phyloP scores from a whole-genome alignment of 2,329 filamentous ascomycete genomes.

The Fusarium irregulare region DNA sequence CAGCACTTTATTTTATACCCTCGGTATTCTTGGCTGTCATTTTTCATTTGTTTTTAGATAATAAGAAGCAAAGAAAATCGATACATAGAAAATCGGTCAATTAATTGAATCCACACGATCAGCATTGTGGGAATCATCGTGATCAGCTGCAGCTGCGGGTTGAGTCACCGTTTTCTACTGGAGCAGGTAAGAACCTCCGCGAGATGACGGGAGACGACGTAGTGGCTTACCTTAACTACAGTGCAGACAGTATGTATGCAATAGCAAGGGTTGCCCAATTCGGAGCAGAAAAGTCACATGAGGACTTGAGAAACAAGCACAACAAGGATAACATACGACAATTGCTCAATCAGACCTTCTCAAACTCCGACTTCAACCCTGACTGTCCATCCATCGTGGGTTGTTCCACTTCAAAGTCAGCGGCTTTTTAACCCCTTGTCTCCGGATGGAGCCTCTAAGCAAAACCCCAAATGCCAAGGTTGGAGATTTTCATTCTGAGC shows the following conservation, averaged over 20 bases:
- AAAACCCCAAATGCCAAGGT: slow-evolving; percentile 20
- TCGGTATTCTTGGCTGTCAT: neutral
- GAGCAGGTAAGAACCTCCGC: slow-evolving; percentile 19
- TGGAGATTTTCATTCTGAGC: neutral
- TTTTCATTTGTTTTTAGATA: neutral
- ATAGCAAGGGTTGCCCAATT: slow-evolving; percentile 1
- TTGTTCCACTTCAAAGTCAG: slow-evolving; percentile 9
- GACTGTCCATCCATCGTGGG: slow-evolving; percentile 1
- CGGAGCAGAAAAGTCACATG: slow-evolving; percentile 17
- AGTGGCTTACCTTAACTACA: neutral
- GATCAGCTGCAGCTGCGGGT: slow-evolving; percentile 4
- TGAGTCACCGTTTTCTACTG: slow-evolving; percentile 30
- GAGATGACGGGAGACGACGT: slow-evolving; percentile 10
- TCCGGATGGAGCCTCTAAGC: slow-evolving; percentile 16
- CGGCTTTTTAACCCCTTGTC: slow-evolving; percentile 28
- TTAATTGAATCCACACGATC: slow-evolving; percentile 5
- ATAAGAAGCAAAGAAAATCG: neutral
- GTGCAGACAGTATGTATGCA: neutral
- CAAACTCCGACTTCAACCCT: neutral
- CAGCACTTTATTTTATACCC: slow-evolving; percentile 2
- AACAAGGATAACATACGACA: neutral
- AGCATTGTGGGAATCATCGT: slow-evolving; percentile 26
- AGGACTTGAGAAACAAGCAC: slow-evolving; percentile 1
- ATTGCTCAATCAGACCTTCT: slow-evolving; percentile 5
- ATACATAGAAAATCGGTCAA: neutral